These are phyloP conservation scores for Hura crepitans DNA, from an alignment of 441 rosid genomes.

Conservation along the genomic window DNA sequence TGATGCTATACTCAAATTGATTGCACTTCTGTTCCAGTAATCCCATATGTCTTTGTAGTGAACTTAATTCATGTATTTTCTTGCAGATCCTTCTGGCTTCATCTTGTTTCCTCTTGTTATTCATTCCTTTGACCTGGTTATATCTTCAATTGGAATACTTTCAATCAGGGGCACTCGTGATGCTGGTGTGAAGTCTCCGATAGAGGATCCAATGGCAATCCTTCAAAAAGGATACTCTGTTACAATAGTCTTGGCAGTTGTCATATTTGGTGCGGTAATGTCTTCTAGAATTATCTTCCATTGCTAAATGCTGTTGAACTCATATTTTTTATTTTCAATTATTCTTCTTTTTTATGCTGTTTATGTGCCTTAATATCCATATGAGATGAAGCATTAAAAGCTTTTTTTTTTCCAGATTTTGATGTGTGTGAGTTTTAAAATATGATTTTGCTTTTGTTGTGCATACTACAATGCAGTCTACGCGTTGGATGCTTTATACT, in stretches of 20 bases:
- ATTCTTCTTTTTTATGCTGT: not conserved
- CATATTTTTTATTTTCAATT: not conserved
- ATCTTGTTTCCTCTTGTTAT: constrained; percentile 96
- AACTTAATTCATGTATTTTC: constrained; percentile 22
- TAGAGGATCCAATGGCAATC: constrained; percentile 95
- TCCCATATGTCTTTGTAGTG: constrained; percentile 8
- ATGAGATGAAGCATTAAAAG: constrained; percentile 12
- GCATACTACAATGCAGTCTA: constrained; percentile 55
- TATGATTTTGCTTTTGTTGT: constrained; percentile 26
- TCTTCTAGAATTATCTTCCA: constrained; percentile 22
- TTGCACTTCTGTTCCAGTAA: not conserved
- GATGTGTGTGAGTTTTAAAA: constrained; percentile 20
- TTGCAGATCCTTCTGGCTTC: constrained; percentile 97
- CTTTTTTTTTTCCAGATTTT: constrained; percentile 14
- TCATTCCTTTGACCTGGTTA: constrained; percentile 92
- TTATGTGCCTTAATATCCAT: not conserved
- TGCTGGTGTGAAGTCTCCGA: constrained; percentile 61
- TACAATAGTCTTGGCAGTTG: constrained; percentile 77
- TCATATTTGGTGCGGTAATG: constrained; percentile 83
- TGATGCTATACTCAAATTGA: not conserved
- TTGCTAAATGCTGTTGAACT: constrained; percentile 9
- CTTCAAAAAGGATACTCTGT: constrained; percentile 98
- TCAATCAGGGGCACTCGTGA: constrained; percentile 85
- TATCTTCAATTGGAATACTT: constrained; percentile 89
- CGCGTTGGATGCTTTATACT: constrained; percentile 94